Evolutionary conservation across 306 rosid genomes (phyloP).

Genomic region (Alnus rubra): DNA sequence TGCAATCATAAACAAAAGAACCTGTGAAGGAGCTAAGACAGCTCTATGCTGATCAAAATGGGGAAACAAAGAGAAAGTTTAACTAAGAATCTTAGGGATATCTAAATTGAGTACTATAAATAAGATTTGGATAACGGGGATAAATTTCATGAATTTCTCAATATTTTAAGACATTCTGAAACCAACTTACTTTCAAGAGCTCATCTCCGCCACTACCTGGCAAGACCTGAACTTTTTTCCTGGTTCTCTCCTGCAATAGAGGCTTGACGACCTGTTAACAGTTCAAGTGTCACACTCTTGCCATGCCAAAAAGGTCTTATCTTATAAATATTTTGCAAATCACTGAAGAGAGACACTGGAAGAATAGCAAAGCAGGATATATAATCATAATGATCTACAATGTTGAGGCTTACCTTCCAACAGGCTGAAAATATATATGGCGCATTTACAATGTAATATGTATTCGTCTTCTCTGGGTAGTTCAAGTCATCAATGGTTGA

Average conservation of each 20-base stretch:
- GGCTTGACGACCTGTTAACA: slow-evolving; percentile 87
- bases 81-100: neutral
- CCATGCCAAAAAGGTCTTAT: neutral
- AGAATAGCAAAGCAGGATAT: slow-evolving; percentile 6
- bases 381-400: slow-evolving; percentile 23
- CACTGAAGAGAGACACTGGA: neutral
- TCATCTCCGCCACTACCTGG: slow-evolving; percentile 88
- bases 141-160: neutral
- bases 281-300: slow-evolving; percentile 13
- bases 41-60: neutral
- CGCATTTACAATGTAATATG: slow-evolving; percentile 84
- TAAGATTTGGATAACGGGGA: neutral
- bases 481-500: slow-evolving; percentile 91
- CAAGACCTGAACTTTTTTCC: slow-evolving; percentile 81
- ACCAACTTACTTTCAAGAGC: slow-evolving; percentile 63
- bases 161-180: neutral
- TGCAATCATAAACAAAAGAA: neutral
- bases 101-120: neutral
- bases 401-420: slow-evolving; percentile 74
- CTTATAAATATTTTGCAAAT: neutral
- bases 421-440: slow-evolving; percentile 91
- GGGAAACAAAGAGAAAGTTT: neutral
- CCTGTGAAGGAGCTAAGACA: neutral
- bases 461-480: slow-evolving; percentile 91
- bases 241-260: slow-evolving; percentile 94